Evolutionary conservation across 2,329 filamentous ascomycete species (phyloP), one percentile per base, ranked within the genome.

Genomic region (Cylindrodendrum hubeiense): DNA sequence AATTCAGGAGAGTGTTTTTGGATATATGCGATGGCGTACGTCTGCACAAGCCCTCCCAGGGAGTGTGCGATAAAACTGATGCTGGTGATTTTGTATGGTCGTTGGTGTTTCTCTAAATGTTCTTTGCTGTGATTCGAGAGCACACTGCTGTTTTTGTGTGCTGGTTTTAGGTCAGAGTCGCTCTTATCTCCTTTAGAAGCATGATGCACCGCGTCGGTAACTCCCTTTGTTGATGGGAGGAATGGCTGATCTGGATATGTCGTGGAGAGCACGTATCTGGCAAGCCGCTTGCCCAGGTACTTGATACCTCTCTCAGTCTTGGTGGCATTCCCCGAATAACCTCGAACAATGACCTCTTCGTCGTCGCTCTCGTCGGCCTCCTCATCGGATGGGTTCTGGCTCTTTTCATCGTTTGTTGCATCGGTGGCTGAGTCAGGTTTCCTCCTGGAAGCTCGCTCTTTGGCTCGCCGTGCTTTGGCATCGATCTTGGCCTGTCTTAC

Each of bases 51-150:
- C 0, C 95, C 95, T 28, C 95, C 95, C 0, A 98, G 87, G 0
- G 95, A 98, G 80, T 98, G 95, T 0, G 91, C 94, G 61, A 98
- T 88, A 76, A 98, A 97, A 75, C 95, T 98, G 78, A 98, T 98
- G 77, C 94, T 97, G 12, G 94, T 96, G 74, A 97, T 94, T 71
- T 90, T 91, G 79, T 97, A 98, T 2, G 90, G 85, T 3, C 90
- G 84, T 43, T 85, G 80, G 6, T 75, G 69, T 30, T 73, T 74
- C 52, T 77, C 79, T 53, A 86, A 82, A 33, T 90, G 82, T 85
- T 72, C 87, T 89, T 41, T 87, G 82, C 24, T 85, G 80, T 50
- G 47, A 8, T 50, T 84, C 81, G 5, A 82, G 81, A 89, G 86
- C 47, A 92, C 85, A 34, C 84, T 89, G 76, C 89, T 92, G 60